Base-by-base conservation (phyloP, 2,329 filamentous ascomycete genomes). In the Ascochyta pisi region DNA sequence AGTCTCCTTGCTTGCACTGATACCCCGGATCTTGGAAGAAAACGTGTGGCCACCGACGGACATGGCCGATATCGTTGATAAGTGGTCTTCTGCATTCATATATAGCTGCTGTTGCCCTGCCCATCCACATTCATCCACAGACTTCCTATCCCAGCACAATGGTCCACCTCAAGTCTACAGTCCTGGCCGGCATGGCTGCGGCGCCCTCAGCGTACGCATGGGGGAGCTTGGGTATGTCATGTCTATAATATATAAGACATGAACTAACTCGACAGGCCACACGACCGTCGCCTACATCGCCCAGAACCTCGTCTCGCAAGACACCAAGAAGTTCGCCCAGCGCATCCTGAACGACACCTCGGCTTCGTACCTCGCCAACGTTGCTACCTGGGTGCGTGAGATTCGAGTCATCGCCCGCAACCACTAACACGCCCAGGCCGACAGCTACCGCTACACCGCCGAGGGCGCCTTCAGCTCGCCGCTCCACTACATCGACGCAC, bases 281-380 rank as follows among this genome's bases (percentile, higher is more conserved):
- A 78, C 80, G 27, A 83, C 83, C 3, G 78, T 85, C 6, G 83
- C 81, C 19, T 83, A 81, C 62, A 79, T 85, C 35, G 83, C 83
- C 0, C 79, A 83, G 50, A 74, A 79, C 58, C 81, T 80, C 61
- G 69, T 84, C 45, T 70, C 73, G 3, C 52, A 72, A 16, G 63
- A 73, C 15, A 82, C 82, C 3, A 73, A 74, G 49, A 62, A 73
- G 16, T 84, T 78, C 68, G 78, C 80, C 12, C 64, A 74, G 54
- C 62, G 61, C 46, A 75, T 81, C 35, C 73, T 85, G 6, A 73
- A 70, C 51, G 78, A 79, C 35, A 77, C 74, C 3, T 76, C 75
- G 22, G 69, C 73, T 16, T 72, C 74, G 19, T 84, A 83, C 64
- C 74, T 84, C 13, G 81, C 81, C 45, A 79, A 77, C 51, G 74